These are phyloP conservation scores for Phylloporus arenicola DNA, from an alignment of 768 basidiomycete genomes.

Conservation along the genomic window DNA sequence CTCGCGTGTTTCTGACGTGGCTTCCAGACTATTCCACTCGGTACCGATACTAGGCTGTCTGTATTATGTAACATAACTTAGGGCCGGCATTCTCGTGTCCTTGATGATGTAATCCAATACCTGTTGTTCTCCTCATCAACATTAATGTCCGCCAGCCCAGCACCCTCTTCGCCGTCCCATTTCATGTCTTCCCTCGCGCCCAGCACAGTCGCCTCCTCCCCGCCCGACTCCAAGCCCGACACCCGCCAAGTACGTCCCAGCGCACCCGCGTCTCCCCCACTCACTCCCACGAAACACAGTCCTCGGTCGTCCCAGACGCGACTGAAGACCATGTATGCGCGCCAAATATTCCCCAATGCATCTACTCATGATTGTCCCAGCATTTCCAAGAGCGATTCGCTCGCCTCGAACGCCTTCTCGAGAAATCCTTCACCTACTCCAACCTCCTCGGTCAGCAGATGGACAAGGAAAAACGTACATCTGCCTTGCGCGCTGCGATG, in stretches of 20 bases:
- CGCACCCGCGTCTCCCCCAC: neutral
- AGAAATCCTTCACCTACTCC: conserved; percentile 75
- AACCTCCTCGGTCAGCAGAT: conserved; percentile 66
- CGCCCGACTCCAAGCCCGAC: conserved; percentile 15
- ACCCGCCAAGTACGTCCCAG: conserved; percentile 17
- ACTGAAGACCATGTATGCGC: conserved; percentile 19
- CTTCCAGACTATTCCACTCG: conserved; percentile 72
- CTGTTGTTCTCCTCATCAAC: neutral
- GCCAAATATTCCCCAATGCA: neutral
- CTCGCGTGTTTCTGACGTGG: neutral
- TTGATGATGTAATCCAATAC: conserved; percentile 23
- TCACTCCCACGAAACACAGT: too few relatives aligned
- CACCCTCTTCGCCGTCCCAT: conserved; percentile 7
- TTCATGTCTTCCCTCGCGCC: conserved; percentile 18
- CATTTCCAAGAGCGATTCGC: conserved; percentile 46
- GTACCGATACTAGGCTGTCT: conserved; percentile 53
- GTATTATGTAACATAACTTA: conserved; percentile 3
- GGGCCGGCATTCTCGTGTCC: conserved; percentile 26
- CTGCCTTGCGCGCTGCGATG: conserved; percentile 27
- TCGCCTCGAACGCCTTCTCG: conserved; percentile 60
- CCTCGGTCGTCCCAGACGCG: conserved; percentile 4
- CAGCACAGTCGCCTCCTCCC: conserved; percentile 27
- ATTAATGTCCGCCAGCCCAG: conserved; percentile 22
- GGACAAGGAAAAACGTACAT: conserved; percentile 48
- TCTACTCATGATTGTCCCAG: conserved; percentile 23